Percentiles rank a stretch among this genome's conserved stretches.
Evolutionary conservation across 148 eudicot genomes (phyloP).

Genomic region (Rhododendron kiyosumense): DNA sequence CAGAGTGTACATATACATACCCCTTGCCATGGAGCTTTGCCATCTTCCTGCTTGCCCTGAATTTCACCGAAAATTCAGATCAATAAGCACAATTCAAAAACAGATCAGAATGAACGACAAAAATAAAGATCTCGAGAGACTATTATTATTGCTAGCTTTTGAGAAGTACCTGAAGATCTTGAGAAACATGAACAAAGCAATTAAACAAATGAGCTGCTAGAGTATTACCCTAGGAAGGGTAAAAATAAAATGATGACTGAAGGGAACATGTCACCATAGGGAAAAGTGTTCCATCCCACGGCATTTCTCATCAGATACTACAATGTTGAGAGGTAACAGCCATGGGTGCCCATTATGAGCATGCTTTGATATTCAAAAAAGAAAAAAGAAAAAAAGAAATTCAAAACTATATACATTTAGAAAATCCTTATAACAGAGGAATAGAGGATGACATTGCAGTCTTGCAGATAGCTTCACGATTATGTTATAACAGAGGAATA

Average conservation of each 20-base stretch:
- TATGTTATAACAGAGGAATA: background rate
- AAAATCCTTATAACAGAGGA: background rate
- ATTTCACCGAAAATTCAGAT: slow-evolving; percentile 9
- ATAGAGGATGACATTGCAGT: background rate
- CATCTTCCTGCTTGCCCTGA: slow-evolving; percentile 74
- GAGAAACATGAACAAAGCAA: background rate
- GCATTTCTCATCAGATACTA: background rate
- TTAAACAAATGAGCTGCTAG: background rate
- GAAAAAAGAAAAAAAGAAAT: background rate
- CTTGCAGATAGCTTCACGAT: background rate
- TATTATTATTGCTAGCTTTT: background rate
- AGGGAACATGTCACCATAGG: background rate
- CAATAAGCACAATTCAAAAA: background rate
- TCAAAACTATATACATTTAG: background rate
- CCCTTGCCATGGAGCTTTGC: slow-evolving; percentile 96
- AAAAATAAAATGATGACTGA: background rate
- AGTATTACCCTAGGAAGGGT: background rate
- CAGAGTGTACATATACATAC: slow-evolving; percentile 26
- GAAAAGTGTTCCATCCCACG: background rate
- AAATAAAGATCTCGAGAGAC: background rate
- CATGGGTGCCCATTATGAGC: background rate
- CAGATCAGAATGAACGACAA: background rate
- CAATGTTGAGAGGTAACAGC: background rate
- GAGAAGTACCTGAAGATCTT: background rate
- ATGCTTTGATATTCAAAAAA: background rate